A percentile compares a stretch with the other conserved stretches of the same genome.
phyloP scores from a whole-genome alignment of 2,329 filamentous ascomycete species.

The Davidsoniella eucalypti region DNA sequence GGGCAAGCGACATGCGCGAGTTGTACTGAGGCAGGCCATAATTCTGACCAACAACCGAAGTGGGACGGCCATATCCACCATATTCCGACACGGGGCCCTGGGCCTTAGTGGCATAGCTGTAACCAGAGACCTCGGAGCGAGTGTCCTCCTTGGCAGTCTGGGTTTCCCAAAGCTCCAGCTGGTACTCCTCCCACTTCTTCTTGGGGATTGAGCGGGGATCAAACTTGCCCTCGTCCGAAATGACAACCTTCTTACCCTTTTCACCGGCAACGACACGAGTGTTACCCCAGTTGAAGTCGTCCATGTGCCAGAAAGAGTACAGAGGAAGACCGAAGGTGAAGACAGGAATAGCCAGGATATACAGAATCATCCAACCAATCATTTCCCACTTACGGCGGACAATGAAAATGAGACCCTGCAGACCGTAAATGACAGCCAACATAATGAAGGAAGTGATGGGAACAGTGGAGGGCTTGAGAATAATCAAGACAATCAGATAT shows the following conservation, averaged over 20 bases:
- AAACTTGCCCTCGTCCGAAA: constrained; percentile 96
- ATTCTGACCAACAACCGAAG: constrained; percentile 20
- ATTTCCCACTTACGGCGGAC: constrained; percentile 96
- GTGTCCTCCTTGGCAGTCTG: constrained; percentile 70
- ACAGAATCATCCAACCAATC: constrained; percentile 98
- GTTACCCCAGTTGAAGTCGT: constrained; percentile 98
- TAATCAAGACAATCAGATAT: constrained; percentile 69
- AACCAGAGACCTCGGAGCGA: constrained; percentile 77
- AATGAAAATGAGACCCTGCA: constrained; percentile 96
- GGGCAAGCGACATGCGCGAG: constrained; percentile 66
- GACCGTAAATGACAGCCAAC: constrained; percentile 86
- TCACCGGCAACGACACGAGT: constrained; percentile 94
- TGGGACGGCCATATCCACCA: constrained; percentile 40
- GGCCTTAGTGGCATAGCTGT: constrained; percentile 83
- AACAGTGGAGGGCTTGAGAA: constrained; percentile 43
- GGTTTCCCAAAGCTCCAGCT: constrained; percentile 92
- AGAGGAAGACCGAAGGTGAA: constrained; percentile 82
- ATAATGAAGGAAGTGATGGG: constrained; percentile 80
- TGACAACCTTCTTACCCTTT: constrained; percentile 76
- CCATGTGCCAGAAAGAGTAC: constrained; percentile 98
- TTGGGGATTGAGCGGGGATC: constrained; percentile 82
- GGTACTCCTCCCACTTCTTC: constrained; percentile 99
- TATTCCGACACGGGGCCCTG: constrained; percentile 53
- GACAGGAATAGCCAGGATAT: constrained; percentile 76
- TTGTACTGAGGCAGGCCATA: constrained; percentile 22